Evolutionary conservation across 768 basidiomycete species (phyloP).

Genomic region (Tricholoma hemisulphureum): DNA sequence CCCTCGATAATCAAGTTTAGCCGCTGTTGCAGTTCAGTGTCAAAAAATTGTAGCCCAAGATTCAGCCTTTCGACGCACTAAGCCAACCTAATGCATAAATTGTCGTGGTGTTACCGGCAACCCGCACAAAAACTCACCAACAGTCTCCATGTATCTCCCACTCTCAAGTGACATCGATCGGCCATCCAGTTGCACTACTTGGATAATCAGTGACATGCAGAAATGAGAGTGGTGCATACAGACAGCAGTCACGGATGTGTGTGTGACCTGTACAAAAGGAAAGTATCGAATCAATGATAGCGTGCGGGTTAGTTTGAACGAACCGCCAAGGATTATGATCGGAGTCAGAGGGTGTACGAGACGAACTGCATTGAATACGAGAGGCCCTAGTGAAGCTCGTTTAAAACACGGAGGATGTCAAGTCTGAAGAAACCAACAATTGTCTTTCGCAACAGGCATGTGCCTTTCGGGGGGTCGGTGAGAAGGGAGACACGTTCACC

Average conservation of each 20-base stretch:
- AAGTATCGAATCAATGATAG: not conserved
- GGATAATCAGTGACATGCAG: not conserved
- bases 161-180: constrained; percentile 80
- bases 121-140: constrained; percentile 47
- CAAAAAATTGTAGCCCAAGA: not conserved
- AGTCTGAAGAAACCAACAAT: constrained; percentile 43
- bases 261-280: constrained; percentile 50
- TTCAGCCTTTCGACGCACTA: constrained; percentile 40
- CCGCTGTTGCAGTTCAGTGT: constrained; percentile 31
- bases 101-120: not conserved
- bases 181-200: constrained; percentile 60
- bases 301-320: not conserved
- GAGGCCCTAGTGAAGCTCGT: constrained; percentile 49
- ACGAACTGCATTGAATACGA: constrained; percentile 73
- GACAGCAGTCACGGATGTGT: constrained; percentile 78
- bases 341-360: constrained; percentile 71
- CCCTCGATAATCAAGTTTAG: constrained; percentile 35
- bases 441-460: constrained; percentile 74
- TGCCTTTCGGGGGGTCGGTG: constrained; percentile 48
- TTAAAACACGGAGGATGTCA: not conserved
- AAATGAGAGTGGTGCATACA: constrained; percentile 22
- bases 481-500: not conserved
- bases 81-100: constrained; percentile 50
- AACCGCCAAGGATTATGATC: constrained; percentile 79
- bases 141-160: constrained; percentile 90